Percentiles rank a stretch among this genome's conserved stretches.
Evolutionary conservation across 1,139 yeast species (phyloP).

Genomic region (Candida sanyaensis): DNA sequence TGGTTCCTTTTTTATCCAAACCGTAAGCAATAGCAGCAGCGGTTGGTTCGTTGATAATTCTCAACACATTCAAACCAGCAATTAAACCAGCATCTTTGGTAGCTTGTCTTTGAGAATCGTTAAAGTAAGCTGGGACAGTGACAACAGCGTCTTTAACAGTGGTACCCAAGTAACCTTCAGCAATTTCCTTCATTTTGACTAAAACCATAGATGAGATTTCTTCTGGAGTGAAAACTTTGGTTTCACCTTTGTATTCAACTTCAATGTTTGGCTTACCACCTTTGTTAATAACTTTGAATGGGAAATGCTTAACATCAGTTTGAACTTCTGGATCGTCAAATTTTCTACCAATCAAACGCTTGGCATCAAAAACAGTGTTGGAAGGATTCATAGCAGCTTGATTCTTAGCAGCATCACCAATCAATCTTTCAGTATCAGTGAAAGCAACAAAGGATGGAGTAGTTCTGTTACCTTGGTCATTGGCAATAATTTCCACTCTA

Average conservation of each 20-base stretch:
- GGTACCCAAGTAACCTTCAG: conserved; percentile 64
- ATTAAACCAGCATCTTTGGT: conserved; percentile 64
- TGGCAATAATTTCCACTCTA: conserved; percentile 68
- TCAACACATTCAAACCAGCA: conserved; percentile 60
- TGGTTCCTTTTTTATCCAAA: conserved; percentile 45
- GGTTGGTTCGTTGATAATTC: conserved; percentile 64
- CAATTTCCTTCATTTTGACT: conserved; percentile 66
- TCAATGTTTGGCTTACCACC: conserved; percentile 62
- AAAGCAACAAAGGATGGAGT: conserved; percentile 72
- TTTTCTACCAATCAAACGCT: conserved; percentile 69
- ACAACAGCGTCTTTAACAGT: conserved; percentile 71
- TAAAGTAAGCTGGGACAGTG: conserved; percentile 67
- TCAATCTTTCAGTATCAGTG: conserved; percentile 66
- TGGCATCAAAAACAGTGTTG: conserved; percentile 69
- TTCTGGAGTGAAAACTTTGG: conserved; percentile 64
- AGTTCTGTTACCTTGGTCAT: conserved; percentile 67
- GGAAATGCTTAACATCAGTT: conserved; percentile 62
- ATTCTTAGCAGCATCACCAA: conserved; percentile 73
- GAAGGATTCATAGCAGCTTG: conserved; percentile 71
- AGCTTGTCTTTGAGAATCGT: conserved; percentile 65
- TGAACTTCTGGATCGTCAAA: conserved; percentile 59
- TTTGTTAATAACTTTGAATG: conserved; percentile 58
- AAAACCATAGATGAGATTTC: conserved; percentile 70
- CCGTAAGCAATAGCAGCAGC: conserved; percentile 68
- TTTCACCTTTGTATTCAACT: conserved; percentile 68